Evolutionary conservation across 2,329 filamentous ascomycete genomes (phyloP).

Genomic region (Leptographium lundbergii): DNA sequence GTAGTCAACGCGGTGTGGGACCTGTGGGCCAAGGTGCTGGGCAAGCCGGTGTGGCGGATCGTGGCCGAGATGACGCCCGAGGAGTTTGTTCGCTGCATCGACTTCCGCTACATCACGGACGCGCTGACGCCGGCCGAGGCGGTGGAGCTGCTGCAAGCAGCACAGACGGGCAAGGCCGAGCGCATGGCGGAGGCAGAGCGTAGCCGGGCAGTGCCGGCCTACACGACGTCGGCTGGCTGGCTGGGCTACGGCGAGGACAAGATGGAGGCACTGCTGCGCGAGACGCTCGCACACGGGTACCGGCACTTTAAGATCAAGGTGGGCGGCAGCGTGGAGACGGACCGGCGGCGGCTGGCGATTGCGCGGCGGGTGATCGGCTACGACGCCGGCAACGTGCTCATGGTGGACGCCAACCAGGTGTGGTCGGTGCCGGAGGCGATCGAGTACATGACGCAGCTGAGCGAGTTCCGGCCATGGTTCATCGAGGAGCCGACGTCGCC

Average conservation of each 20-base stretch:
- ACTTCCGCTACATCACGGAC: constrained; percentile 91
- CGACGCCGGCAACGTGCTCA: constrained; percentile 59
- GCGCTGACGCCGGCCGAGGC: constrained; percentile 83
- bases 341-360: constrained; percentile 57
- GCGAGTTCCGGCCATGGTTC: constrained; percentile 81
- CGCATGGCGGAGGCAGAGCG: constrained; percentile 62
- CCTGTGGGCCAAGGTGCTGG: constrained; percentile 78
- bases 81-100: constrained; percentile 77
- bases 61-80: constrained; percentile 83
- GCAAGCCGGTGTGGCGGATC: constrained; percentile 83
- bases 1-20: constrained; percentile 91
- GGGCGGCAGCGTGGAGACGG: constrained; percentile 58
- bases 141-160: constrained; percentile 52
- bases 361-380: constrained; percentile 71
- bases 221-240: constrained; percentile 86
- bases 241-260: constrained; percentile 82
- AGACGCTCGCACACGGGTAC: constrained; percentile 68
- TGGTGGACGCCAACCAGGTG: constrained; percentile 89
- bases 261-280: constrained; percentile 61
- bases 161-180: constrained; percentile 54
- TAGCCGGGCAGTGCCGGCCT: constrained; percentile 70
- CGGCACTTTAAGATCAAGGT: constrained; percentile 88
- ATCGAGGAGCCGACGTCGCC: constrained; percentile 90
- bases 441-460: constrained; percentile 70
- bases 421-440: constrained; percentile 88